Percentiles rank a stretch among this genome's conserved stretches.
phyloP scores from a whole-genome alignment of 164 flowering plant genomes.

The Vitis vinifera region ASM3070453v1 NC_081808.1:6436501-6437000 shows the following conservation, averaged over 20 bases:
- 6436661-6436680: no score
- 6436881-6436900: not conserved
- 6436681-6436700: not conserved
- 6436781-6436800: not conserved
- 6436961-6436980: conserved; percentile 19
- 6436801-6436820: not conserved
- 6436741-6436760: not conserved
- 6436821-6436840: not conserved
- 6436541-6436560: not conserved
- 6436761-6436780: not conserved
- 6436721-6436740: not conserved
- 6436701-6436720: not conserved
- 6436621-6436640: not conserved
- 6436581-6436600: not conserved
- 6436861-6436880: not conserved
- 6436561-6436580: conserved; percentile 9
- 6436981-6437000: conserved; percentile 19
- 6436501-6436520: conserved; percentile 14
- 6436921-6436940: not conserved
- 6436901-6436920: not conserved
- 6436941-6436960: conserved; percentile 11
- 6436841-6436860: not conserved
- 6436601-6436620: no score
- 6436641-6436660: not conserved
- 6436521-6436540: not conserved